These are phyloP conservation scores for Chaetoscypha palmicola DNA, from an alignment of 2,329 filamentous ascomycete genomes.

Conservation along the genomic window DNA sequence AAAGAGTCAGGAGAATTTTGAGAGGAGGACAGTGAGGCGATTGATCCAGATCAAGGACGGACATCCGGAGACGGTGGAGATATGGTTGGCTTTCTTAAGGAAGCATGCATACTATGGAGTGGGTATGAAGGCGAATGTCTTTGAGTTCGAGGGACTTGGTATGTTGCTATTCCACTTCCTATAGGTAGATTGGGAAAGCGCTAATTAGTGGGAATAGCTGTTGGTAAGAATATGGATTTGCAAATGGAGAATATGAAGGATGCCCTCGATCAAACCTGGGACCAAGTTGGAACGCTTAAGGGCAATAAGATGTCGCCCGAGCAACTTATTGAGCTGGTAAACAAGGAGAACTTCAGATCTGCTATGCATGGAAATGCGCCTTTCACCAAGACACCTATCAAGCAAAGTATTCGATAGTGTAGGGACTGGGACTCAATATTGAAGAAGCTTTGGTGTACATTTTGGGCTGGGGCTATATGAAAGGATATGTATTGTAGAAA, in stretches of 20 bases:
- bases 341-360: conserved; percentile 40
- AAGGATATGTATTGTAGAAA: too few species aligned
- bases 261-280: conserved; percentile 46
- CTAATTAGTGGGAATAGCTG: conserved; percentile 34
- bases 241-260: conserved; percentile 37
- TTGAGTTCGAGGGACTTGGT: conserved; percentile 75
- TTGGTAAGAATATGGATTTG: conserved; percentile 46
- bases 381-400: conserved; percentile 16
- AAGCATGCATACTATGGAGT: conserved; percentile 95
- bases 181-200: neutral
- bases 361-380: conserved; percentile 26
- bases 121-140: conserved; percentile 98
- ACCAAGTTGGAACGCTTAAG: conserved; percentile 47
- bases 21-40: conserved; percentile 77
- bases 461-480: too few species aligned
- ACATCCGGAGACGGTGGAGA: conserved; percentile 76
- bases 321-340: conserved; percentile 51
- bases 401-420: too few species aligned
- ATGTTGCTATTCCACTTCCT: too few species aligned
- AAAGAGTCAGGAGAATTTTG: conserved; percentile 97
- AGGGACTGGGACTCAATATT: too few species aligned
- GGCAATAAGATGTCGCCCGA: conserved; percentile 39
- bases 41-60: conserved; percentile 92
- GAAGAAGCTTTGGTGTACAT: neutral
- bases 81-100: conserved; percentile 87